Percentiles rank a stretch among this genome's conserved stretches.
Evolutionary conservation across 2,329 filamentous ascomycete genomes (phyloP).

Genomic region (Daldinia sp.): DNA sequence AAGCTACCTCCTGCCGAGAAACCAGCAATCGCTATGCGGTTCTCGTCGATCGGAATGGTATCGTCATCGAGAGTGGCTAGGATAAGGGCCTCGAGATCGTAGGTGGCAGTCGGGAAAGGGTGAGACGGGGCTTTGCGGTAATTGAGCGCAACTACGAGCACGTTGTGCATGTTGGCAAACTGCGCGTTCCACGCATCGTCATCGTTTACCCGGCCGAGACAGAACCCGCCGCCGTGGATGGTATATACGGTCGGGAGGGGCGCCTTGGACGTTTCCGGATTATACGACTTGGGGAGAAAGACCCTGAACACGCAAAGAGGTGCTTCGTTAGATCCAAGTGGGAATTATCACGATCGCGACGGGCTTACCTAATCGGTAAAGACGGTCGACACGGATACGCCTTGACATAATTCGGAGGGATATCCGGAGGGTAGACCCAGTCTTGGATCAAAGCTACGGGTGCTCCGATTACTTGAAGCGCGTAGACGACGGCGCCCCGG

Average conservation of each 20-base stretch:
- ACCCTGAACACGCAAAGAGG: constrained; percentile 35
- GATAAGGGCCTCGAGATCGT: constrained; percentile 53
- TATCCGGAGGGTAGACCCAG: constrained; percentile 41
- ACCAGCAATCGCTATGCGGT: constrained; percentile 52
- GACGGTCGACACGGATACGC: constrained; percentile 47
- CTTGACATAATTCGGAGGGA: constrained; percentile 47
- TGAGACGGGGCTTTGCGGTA: constrained; percentile 53
- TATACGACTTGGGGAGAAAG: constrained; percentile 48
- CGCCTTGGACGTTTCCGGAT: constrained; percentile 38
- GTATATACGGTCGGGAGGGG: constrained; percentile 51
- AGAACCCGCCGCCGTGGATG: constrained; percentile 57
- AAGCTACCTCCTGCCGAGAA: constrained; percentile 57
- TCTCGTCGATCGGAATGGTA: constrained; percentile 52
- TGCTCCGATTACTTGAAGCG: constrained; percentile 35
- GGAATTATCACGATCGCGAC: neutral
- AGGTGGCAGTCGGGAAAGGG: constrained; percentile 51
- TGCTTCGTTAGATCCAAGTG: constrained; percentile 4
- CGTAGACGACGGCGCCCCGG: constrained; percentile 35
- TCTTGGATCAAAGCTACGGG: constrained; percentile 38
- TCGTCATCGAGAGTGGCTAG: constrained; percentile 51
- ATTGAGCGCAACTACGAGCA: constrained; percentile 55
- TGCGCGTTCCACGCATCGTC: constrained; percentile 52
- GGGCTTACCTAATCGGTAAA: constrained; percentile 47
- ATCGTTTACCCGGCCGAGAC: constrained; percentile 48
- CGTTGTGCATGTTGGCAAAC: constrained; percentile 50